phyloP scores from a whole-genome alignment of 257 asterid species.

The Schizonepeta tenuifolia region DNA sequence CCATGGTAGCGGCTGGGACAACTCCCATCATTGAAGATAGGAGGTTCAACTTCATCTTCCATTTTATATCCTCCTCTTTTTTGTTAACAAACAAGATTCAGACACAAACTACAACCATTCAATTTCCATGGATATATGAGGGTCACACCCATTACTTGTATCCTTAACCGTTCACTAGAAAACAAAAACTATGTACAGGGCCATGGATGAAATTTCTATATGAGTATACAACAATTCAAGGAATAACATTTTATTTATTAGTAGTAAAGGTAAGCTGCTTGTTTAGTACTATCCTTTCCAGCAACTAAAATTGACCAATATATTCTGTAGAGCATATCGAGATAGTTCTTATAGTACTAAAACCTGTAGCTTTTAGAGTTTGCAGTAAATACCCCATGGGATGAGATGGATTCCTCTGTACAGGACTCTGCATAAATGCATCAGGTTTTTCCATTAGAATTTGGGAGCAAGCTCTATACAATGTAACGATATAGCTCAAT shows the following conservation, averaged over 20 bases:
- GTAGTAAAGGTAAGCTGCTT: conserved; percentile 2
- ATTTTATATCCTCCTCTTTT: conserved; percentile 37
- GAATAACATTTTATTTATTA: conserved; percentile 10
- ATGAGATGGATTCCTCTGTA: conserved; percentile 37
- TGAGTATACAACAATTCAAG: conserved; percentile 7
- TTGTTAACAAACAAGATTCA: conserved; percentile 46
- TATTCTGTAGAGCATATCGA: conserved; percentile 16
- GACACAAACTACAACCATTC: conserved; percentile 32
- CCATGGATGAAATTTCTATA: neutral
- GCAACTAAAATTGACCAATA: neutral
- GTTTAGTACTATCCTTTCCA: conserved; percentile 14
- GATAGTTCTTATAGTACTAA: conserved; percentile 6
- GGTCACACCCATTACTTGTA: conserved; percentile 2
- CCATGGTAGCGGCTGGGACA: conserved; percentile 35
- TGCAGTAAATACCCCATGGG: conserved; percentile 46
- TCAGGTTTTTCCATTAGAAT: conserved; percentile 10
- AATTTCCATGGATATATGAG: no score
- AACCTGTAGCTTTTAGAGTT: conserved; percentile 21
- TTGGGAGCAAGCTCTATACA: conserved; percentile 1
- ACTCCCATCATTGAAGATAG: conserved; percentile 49
- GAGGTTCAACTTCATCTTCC: conserved; percentile 75
- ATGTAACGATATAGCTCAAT: neutral
- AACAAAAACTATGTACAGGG: neutral
- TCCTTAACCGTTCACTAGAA: conserved; percentile 15
- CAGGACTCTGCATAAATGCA: conserved; percentile 51